phyloP scores from a whole-genome alignment of 352 stramenopile species.

The Globisporangium okanoganense region DNA sequence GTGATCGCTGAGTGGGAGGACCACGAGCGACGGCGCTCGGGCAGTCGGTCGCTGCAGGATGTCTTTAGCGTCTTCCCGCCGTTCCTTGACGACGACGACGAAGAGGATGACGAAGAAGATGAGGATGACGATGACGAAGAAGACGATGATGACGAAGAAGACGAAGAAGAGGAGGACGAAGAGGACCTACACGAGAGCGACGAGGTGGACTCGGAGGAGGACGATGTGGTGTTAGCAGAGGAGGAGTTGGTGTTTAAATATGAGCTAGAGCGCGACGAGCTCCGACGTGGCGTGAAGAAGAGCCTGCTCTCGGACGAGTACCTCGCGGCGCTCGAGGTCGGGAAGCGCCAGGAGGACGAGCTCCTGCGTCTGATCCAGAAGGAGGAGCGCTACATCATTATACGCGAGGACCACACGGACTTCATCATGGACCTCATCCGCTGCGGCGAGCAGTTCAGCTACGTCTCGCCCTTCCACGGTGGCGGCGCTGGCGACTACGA shows the following conservation, averaged over 20 bases:
- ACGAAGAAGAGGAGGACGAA: slow-evolving; percentile 25
- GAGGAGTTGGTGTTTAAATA: slow-evolving; percentile 75
- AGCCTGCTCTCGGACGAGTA: slow-evolving; percentile 61
- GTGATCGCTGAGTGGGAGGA: slow-evolving; percentile 81
- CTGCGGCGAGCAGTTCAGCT: slow-evolving; percentile 75
- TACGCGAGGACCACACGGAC: slow-evolving; percentile 72
- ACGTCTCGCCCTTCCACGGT: slow-evolving; percentile 41
- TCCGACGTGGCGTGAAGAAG: slow-evolving; percentile 23
- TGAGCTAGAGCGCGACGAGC: slow-evolving; percentile 50
- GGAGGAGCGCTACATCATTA: slow-evolving; percentile 83
- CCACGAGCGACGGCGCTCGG: slow-evolving; percentile 58
- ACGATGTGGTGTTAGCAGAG: slow-evolving; percentile 47
- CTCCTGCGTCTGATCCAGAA: slow-evolving; percentile 72
- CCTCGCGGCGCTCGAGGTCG: slow-evolving; percentile 54
- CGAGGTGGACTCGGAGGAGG: slow-evolving; percentile 28
- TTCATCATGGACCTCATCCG: slow-evolving; percentile 82
- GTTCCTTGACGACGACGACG: slow-evolving; percentile 67
- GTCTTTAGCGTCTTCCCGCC: slow-evolving; percentile 75
- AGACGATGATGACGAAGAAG: slow-evolving; percentile 48
- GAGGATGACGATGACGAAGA: slow-evolving; percentile 52
- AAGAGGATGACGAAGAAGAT: slow-evolving; percentile 57
- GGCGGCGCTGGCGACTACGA: slow-evolving; percentile 26
- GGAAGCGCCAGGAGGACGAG: slow-evolving; percentile 64
- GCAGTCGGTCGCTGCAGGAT: slow-evolving; percentile 65
- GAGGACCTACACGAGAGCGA: slow-evolving; percentile 38